A percentile compares a stretch with the other conserved stretches of the same genome.
Evolutionary conservation across 2,329 filamentous ascomycete species (phyloP).

Genomic region (Ceratocystiopsis brevicomis): DNA sequence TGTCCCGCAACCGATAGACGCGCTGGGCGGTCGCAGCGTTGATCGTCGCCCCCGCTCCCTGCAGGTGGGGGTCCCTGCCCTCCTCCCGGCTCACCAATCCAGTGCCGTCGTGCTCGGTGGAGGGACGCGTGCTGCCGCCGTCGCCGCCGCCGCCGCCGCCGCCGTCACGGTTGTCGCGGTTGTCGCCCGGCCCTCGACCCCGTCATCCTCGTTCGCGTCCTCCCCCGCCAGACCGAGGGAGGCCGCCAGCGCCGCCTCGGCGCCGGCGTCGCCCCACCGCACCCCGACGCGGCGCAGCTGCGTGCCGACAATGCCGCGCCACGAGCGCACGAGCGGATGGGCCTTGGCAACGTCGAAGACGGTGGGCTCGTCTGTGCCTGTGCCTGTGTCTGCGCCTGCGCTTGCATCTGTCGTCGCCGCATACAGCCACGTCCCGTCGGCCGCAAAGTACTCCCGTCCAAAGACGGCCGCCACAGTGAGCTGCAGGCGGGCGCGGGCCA

Average conservation of each 20-base stretch:
- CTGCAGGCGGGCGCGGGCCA: conserved; percentile 35
- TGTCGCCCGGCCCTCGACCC: neutral
- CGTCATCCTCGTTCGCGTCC: neutral
- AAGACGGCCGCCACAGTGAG: conserved; percentile 46
- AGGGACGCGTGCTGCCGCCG: neutral
- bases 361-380: conserved; percentile 23
- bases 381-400: neutral
- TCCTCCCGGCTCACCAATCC: no score
- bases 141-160: neutral
- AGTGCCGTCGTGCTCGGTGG: neutral
- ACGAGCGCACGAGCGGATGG: conserved; percentile 49
- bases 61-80: no score
- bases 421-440: conserved; percentile 55
- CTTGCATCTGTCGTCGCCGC: conserved; percentile 19
- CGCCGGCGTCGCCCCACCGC: conserved; percentile 2
- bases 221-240: conserved; percentile 6
- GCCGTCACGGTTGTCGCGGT: neutral
- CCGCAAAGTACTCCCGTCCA: conserved; percentile 43
- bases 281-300: conserved; percentile 17
- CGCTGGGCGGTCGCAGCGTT: no score
- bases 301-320: conserved; percentile 28
- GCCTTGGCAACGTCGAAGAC: conserved; percentile 44
- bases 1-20: no score
- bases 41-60: no score
- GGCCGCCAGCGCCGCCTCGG: conserved; percentile 3